A percentile compares a stretch with the other conserved stretches of the same genome.
phyloP scores from a whole-genome alignment of 176 grass and related monocot species.

The sorghum (Sorghum bicolor) region Sorghum_bicolor_NCBIv3 NC_012872.2:7454501-7455000 shows the following conservation, averaged over 20 bases:
- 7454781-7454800: background rate
- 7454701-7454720: background rate
- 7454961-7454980: background rate
- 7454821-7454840: background rate
- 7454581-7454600: too few species aligned
- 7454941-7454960: background rate
- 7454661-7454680: too few species aligned
- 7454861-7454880: conserved; percentile 19
- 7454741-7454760: background rate
- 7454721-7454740: too few species aligned
- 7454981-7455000: conserved; percentile 18
- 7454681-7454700: background rate
- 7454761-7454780: too few species aligned
- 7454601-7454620: too few species aligned
- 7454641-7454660: too few species aligned
- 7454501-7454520: too few species aligned
- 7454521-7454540: too few species aligned
- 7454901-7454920: background rate
- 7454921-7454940: background rate
- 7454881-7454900: background rate
- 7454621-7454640: too few species aligned
- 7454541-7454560: too few species aligned
- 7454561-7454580: too few species aligned
- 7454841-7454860: too few species aligned
- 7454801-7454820: background rate